phyloP scores from a whole-genome alignment of 371 early-diverging fungal genomes.

The Mucor sp. region DNA sequence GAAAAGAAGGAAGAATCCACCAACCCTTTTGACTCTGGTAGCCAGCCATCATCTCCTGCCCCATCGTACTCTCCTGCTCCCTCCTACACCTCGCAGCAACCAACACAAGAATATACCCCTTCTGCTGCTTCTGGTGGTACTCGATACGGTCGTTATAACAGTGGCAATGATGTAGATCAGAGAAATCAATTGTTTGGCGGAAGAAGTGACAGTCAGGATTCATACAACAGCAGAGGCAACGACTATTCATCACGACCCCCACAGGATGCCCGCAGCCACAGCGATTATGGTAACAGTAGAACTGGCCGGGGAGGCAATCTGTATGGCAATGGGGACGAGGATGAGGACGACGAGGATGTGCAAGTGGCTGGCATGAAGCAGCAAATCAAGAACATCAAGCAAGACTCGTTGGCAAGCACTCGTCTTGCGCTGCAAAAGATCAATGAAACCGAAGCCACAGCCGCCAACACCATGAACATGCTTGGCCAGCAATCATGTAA shows the following conservation, averaged over 20 bases:
- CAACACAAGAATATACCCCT: constrained; percentile 1
- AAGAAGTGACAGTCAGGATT: neutral
- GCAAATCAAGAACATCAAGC: constrained; percentile 70
- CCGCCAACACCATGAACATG: constrained; percentile 66
- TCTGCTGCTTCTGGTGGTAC: neutral
- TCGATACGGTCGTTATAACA: constrained; percentile 5
- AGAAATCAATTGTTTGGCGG: constrained; percentile 18
- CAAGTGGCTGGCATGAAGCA: constrained; percentile 61
- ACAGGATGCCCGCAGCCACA: neutral
- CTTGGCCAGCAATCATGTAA: constrained; percentile 67
- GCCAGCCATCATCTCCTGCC: constrained; percentile 24
- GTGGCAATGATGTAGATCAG: constrained; percentile 18
- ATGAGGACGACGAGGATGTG: constrained; percentile 56
- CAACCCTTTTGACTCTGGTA: constrained; percentile 26
- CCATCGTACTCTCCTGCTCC: constrained; percentile 26
- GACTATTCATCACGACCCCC: neutral
- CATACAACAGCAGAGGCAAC: neutral
- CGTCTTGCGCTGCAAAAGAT: constrained; percentile 69
- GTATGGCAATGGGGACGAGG: neutral
- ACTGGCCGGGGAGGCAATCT: neutral
- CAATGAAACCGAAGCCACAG: constrained; percentile 66
- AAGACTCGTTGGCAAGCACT: constrained; percentile 74
- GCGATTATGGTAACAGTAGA: neutral
- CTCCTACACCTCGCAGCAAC: constrained; percentile 16
- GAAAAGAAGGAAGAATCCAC: constrained; percentile 28